phyloP scores from a whole-genome alignment of 1,284 basidiomycete species.

The Exobasidium cylindrosporum region DNA sequence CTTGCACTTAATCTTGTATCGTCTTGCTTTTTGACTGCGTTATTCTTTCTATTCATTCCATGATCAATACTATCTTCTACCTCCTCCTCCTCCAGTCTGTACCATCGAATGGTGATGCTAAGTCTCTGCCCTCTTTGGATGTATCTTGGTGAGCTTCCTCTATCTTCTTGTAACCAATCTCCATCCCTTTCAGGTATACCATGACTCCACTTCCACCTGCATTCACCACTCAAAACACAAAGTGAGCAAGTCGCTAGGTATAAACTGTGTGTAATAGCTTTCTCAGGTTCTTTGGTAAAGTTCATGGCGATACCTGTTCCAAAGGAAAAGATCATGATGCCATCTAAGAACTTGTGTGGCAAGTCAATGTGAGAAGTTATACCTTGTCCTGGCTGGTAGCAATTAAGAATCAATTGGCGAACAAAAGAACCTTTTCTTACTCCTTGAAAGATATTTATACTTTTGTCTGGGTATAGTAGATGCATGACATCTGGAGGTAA shows the following conservation, averaged over 20 bases:
- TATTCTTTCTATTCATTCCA: background rate
- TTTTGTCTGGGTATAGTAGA: background rate
- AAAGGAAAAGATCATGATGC: slow-evolving; percentile 40
- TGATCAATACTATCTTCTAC: slow-evolving; percentile 17
- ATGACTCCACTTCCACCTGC: slow-evolving; percentile 59
- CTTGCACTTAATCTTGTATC: background rate
- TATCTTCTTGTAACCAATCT: slow-evolving; percentile 18
- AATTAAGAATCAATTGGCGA: slow-evolving; percentile 58
- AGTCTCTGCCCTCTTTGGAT: slow-evolving; percentile 25
- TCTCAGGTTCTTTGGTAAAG: slow-evolving; percentile 19
- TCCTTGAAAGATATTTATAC: background rate
- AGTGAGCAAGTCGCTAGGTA: slow-evolving; percentile 22
- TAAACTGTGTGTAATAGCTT: background rate
- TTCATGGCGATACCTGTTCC: slow-evolving; percentile 39
- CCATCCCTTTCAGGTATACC: slow-evolving; percentile 51
- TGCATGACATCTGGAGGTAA: background rate
- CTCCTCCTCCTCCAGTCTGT: slow-evolving; percentile 34
- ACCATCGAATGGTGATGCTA: slow-evolving; percentile 38
- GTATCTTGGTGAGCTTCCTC: too few relatives aligned
- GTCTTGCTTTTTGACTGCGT: background rate
- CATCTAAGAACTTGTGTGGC: slow-evolving; percentile 56
- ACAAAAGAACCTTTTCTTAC: too few relatives aligned
- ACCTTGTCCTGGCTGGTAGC: slow-evolving; percentile 57
- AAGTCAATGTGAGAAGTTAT: slow-evolving; percentile 59
- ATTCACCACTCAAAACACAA: slow-evolving; percentile 56